Percentiles rank a stretch among this genome's conserved stretches.
Evolutionary conservation across 1,284 basidiomycete species (phyloP).

Genomic region (Naganishia sp.): DNA sequence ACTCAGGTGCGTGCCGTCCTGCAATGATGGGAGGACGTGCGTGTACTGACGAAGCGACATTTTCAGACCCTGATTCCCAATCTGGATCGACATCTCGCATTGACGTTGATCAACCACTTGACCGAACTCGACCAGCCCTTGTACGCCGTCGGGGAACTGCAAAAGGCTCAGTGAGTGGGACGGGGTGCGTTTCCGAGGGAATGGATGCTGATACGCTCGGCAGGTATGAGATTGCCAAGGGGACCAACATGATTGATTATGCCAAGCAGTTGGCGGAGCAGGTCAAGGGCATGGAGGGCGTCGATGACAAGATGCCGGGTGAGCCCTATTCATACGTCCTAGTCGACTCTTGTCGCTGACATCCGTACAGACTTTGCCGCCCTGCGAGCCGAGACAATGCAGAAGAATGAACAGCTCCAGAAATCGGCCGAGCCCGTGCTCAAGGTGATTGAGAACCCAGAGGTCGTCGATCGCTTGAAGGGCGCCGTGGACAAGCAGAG

Average conservation of each 20-base stretch:
- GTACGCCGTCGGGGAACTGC: conserved; percentile 49
- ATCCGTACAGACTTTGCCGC: conserved; percentile 68
- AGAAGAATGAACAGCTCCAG: conserved; percentile 78
- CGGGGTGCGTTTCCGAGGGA: not conserved
- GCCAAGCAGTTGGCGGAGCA: conserved; percentile 75
- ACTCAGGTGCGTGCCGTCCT: conserved; percentile 56
- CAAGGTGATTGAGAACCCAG: conserved; percentile 94
- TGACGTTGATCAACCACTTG: conserved; percentile 88
- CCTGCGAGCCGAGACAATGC: conserved; percentile 77
- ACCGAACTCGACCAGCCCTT: conserved; percentile 60
- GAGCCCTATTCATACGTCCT: not conserved
- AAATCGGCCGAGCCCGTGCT: conserved; percentile 88
- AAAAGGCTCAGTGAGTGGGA: conserved; percentile 51
- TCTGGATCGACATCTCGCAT: conserved; percentile 89
- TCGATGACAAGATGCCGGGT: conserved; percentile 37
- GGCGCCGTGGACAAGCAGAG: conserved; percentile 86
- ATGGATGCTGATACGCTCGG: conserved; percentile 10
- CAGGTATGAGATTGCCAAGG: conserved; percentile 90
- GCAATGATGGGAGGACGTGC: not conserved
- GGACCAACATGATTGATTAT: conserved; percentile 96
- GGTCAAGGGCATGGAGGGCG: conserved; percentile 69
- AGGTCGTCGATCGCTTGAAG: conserved; percentile 75
- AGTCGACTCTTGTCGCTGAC: not conserved
- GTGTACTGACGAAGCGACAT: not conserved
- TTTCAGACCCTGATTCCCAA: conserved; percentile 80